Base-by-base conservation (phyloP, 805 yeast species). In the Lipomyces chichibuensis region DNA sequence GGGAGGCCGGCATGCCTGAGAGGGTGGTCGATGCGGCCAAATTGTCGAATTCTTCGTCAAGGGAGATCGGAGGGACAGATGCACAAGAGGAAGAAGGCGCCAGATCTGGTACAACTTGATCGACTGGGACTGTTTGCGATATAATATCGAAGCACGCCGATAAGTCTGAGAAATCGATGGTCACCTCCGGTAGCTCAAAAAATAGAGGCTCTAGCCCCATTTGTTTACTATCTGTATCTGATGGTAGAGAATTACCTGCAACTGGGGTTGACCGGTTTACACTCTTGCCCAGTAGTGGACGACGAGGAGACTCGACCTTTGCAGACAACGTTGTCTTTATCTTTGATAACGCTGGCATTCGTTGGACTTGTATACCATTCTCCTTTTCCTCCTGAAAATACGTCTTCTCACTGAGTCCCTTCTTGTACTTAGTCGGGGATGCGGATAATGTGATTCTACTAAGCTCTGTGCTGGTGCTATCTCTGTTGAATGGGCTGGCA, bases 141-240 rank as follows among this genome's bases (percentile, higher is more conserved):
- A 64, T 20, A 5, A 65, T 17, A 37, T 67, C 65, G n/a, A 67
- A 33, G 52, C 70, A 64, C 2, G 43, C 39, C 2, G 68, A 57
- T 17, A 67, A 35, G 43, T 67, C 70, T 9, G 70, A 67, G 13
- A 64, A 59, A 27, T 65, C 68, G 49, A 64, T 55, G n/a, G 25
- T 51, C 23, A 57, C 60, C 6, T 63, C 49, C 29, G 33, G 32
- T 25, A 53, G 23, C 64, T 29, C 20, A 65, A 59, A 27, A 8
- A 33, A 14, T 11, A 39, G 23, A 17, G 59, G 20, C 59, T 14
- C 25, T 54, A 20, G 37, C 23, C 11, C 13, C 2, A 56, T 32
- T 59, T 23, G 46, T 13, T 57, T 20, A 39, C 29, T 27, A 14
- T 39, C 20, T 39, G 62, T 54, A 14, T 37, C 62, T 58, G 61